phyloP scores from a whole-genome alignment of 495 filamentous ascomycete species.

The Penicillium steckii region DNA sequence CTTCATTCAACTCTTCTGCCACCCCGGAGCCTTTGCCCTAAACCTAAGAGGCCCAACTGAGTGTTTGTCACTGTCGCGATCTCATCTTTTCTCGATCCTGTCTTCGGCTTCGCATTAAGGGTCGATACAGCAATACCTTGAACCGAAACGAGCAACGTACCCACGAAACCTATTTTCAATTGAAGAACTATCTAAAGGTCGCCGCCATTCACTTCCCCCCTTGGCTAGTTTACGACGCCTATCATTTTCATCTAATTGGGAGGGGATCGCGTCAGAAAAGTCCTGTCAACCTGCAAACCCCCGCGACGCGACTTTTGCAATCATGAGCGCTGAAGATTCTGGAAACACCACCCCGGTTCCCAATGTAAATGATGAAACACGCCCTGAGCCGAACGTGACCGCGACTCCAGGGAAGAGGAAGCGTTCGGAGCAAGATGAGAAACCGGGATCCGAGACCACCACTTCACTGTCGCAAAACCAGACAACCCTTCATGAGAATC shows the following conservation, averaged over 20 bases:
- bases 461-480: conserved; percentile 32
- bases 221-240: conserved; percentile 6
- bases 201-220: conserved; percentile 8
- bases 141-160: conserved; percentile 5
- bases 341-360: conserved; percentile 34
- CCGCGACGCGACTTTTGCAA: conserved; percentile 29
- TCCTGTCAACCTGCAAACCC: conserved; percentile 15
- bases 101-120: conserved; percentile 30
- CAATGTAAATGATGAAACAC: conserved; percentile 38
- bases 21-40: conserved; percentile 3
- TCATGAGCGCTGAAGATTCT: conserved; percentile 47
- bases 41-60: not conserved
- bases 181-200: not conserved
- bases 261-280: conserved; percentile 28
- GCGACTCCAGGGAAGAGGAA: conserved; percentile 48
- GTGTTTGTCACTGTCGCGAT: conserved; percentile 32
- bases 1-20: not conserved
- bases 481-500: conserved; percentile 37
- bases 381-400: conserved; percentile 31
- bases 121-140: conserved; percentile 8
- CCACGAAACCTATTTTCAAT: conserved; percentile 6
- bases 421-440: conserved; percentile 44
- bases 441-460: conserved; percentile 26
- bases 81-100: conserved; percentile 26
- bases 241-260: conserved; percentile 10